Evolutionary conservation across 306 rosid genomes (phyloP).

Genomic region (Coriaria nepalensis): DNA sequence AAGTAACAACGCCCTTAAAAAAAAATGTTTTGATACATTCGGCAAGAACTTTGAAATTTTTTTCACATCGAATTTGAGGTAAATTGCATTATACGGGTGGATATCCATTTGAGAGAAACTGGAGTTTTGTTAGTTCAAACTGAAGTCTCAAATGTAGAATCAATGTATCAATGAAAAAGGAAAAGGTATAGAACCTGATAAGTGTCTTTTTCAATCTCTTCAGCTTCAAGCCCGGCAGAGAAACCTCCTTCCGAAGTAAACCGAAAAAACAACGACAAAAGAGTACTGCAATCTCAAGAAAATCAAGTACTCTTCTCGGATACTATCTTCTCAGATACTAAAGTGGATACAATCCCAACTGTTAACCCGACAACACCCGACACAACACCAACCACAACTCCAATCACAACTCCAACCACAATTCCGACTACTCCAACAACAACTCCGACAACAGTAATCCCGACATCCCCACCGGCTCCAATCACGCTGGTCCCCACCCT

Average conservation of each 20-base stretch:
- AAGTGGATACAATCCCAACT: conserved; percentile 42
- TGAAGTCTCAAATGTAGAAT: background rate
- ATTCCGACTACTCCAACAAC: conserved; percentile 30
- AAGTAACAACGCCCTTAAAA: too few relatives aligned
- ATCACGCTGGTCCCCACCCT: conserved; percentile 16
- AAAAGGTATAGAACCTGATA: conserved; percentile 1
- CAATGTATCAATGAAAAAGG: conserved; percentile 4
- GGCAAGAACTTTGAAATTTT: too few relatives aligned
- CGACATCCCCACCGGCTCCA: conserved; percentile 20
- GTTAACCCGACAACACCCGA: conserved; percentile 47
- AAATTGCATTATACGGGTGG: too few relatives aligned
- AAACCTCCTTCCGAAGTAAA: conserved; percentile 26
- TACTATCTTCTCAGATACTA: conserved; percentile 19
- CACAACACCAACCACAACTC: conserved; percentile 35
- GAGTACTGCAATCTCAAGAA: conserved; percentile 23
- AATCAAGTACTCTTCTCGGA: conserved; percentile 31
- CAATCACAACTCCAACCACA: conserved; percentile 30
- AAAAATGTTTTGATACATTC: too few relatives aligned
- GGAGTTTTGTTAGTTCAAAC: too few relatives aligned
- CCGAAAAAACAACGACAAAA: conserved; percentile 11
- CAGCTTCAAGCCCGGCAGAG: conserved; percentile 47
- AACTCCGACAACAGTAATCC: conserved; percentile 14
- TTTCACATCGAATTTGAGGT: too few relatives aligned
- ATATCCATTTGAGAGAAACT: too few relatives aligned
- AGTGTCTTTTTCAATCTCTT: conserved; percentile 15